These are phyloP conservation scores for Microsporum canis DNA, from an alignment of 2,329 filamentous ascomycete species.

Conservation along the genomic window DNA sequence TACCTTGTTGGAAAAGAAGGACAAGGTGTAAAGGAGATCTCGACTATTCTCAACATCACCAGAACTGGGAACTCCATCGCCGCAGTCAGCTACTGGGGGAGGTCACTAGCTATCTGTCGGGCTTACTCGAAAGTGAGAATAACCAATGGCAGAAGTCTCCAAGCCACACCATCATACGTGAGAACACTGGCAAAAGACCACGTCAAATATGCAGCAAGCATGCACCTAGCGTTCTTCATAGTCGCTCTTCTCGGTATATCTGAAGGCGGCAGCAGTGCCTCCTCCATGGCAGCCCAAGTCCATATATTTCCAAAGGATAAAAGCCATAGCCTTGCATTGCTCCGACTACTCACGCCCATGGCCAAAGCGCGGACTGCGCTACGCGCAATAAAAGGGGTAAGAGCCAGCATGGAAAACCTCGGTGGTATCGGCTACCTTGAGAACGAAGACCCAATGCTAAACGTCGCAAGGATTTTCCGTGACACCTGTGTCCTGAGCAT, in stretches of 20 bases:
- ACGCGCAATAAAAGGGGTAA: constrained; percentile 16
- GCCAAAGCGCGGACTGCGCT: constrained; percentile 23
- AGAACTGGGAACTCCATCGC: constrained; percentile 34
- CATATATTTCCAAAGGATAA: constrained; percentile 17
- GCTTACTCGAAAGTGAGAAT: constrained; percentile 32
- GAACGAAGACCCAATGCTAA: constrained; percentile 46
- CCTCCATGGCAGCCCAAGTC: constrained; percentile 9
- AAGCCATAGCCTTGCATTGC: constrained; percentile 16
- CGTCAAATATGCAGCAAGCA: constrained; percentile 28
- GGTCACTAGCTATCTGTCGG: constrained; percentile 31
- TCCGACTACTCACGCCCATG: constrained; percentile 26
- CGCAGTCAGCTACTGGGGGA: constrained; percentile 28
- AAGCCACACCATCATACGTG: constrained; percentile 33
- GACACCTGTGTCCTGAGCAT: constrained; percentile 54
- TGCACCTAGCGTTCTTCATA: constrained; percentile 30
- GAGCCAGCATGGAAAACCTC: constrained; percentile 24
- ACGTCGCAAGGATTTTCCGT: constrained; percentile 54
- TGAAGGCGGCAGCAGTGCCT: constrained; percentile 20
- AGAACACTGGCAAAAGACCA: constrained; percentile 29
- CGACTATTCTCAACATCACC: constrained; percentile 57
- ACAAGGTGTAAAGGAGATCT: constrained; percentile 56
- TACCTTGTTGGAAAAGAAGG: constrained; percentile 58
- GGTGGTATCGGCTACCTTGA: constrained; percentile 26
- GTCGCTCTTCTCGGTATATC: constrained; percentile 26
- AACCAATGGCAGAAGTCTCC: constrained; percentile 28